Percentiles rank a stretch among this genome's conserved stretches.
Evolutionary conservation across 768 basidiomycete species (phyloP).

Genomic region (Artomyces pyxidatus): DNA sequence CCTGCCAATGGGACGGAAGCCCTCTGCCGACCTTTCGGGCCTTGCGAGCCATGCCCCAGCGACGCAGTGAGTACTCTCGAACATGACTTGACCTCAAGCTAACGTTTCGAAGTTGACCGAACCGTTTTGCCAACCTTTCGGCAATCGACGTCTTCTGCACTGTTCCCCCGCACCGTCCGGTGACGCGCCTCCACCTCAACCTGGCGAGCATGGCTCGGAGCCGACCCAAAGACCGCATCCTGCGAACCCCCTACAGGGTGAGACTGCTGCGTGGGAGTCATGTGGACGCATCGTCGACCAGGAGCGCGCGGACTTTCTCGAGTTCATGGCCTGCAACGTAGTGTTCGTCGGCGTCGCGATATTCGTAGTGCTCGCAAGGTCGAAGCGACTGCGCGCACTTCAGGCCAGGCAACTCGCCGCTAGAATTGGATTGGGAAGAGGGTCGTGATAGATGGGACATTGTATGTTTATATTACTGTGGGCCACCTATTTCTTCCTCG

Average conservation of each 20-base stretch:
- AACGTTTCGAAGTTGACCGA: slow-evolving; percentile 50
- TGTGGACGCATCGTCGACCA: slow-evolving; percentile 78
- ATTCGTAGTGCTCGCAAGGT: slow-evolving; percentile 57
- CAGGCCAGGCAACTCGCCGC: slow-evolving; percentile 82
- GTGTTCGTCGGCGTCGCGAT: slow-evolving; percentile 62
- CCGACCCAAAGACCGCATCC: slow-evolving; percentile 5
- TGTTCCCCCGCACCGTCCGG: slow-evolving; percentile 40
- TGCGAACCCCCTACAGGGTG: slow-evolving; percentile 29
- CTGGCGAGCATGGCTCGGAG: slow-evolving; percentile 10
- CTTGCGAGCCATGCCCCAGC: slow-evolving; percentile 35
- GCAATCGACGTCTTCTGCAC: slow-evolving; percentile 84
- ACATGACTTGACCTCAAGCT: slow-evolving; percentile 4
- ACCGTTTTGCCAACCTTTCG: slow-evolving; percentile 94
- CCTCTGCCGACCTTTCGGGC: slow-evolving; percentile 20
- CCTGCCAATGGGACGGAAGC: slow-evolving; percentile 13
- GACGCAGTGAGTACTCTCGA: slow-evolving; percentile 27
- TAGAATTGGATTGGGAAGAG: slow-evolving; percentile 67
- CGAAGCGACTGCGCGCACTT: slow-evolving; percentile 56
- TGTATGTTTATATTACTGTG: too few species aligned
- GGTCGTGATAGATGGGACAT: too few species aligned
- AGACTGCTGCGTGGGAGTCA: slow-evolving; percentile 84
- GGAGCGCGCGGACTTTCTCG: slow-evolving; percentile 84
- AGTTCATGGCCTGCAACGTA: slow-evolving; percentile 82
- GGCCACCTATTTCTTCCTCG: too few species aligned
- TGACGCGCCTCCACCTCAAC: slow-evolving; percentile 2